A percentile compares a stretch with the other conserved stretches of the same genome.
Conservation (phyloP, 2,329 filamentous ascomycete species). For the Fusarium begoniae region DNA sequence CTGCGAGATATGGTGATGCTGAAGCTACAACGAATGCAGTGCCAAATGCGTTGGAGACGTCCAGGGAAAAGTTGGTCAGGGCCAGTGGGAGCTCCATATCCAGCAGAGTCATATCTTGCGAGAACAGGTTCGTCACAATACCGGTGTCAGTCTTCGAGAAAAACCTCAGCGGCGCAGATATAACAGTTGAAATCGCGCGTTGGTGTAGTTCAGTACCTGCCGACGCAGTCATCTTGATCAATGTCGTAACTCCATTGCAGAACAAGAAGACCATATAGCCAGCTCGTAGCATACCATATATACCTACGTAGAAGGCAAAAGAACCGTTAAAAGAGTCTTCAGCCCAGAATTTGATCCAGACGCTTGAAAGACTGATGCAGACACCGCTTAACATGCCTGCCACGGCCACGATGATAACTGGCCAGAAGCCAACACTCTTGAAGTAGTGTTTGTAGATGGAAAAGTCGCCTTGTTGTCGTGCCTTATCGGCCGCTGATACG, state of each 20-base stretch:
- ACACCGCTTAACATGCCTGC: constrained; percentile 40
- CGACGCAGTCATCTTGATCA: constrained; percentile 42
- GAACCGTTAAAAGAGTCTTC: constrained; percentile 41
- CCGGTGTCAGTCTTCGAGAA: constrained; percentile 55
- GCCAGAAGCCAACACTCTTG: constrained; percentile 33
- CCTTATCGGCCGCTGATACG: constrained; percentile 23
- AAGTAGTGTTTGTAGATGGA: constrained; percentile 51
- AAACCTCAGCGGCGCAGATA: constrained; percentile 53
- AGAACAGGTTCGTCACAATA: constrained; percentile 55
- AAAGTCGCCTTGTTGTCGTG: constrained; percentile 45
- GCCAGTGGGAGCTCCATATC: constrained; percentile 51
- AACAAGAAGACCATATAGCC: constrained; percentile 33
- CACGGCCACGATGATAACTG: constrained; percentile 33
- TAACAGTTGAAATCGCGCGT: constrained; percentile 45
- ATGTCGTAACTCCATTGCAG: constrained; percentile 4
- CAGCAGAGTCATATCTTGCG: constrained; percentile 55
- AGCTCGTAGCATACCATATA: constrained; percentile 42
- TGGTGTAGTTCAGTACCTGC: constrained; percentile 48
- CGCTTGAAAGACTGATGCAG: constrained; percentile 41
- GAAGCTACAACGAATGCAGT: constrained; percentile 59
- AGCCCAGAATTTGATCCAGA: constrained; percentile 56
- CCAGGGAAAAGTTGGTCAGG: constrained; percentile 44
- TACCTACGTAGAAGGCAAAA: constrained; percentile 44
- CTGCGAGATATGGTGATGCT: constrained; percentile 55
- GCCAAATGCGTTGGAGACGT: constrained; percentile 46